Base-by-base conservation (phyloP, 73 alveolate genomes). In the Breviolum minutum region DNA sequence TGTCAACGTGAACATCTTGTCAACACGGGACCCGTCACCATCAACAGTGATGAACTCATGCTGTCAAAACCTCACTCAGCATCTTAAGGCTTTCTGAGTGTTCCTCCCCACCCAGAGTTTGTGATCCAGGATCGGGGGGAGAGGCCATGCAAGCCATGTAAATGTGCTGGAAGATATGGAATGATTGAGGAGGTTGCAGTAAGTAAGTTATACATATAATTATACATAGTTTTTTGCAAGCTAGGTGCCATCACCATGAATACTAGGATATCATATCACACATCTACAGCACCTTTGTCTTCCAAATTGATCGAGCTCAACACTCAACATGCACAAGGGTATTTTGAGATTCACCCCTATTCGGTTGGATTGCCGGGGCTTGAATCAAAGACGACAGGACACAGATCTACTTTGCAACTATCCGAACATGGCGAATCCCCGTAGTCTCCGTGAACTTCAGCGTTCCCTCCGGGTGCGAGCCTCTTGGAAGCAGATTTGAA, bases 401-500 rank as follows among this genome's bases (percentile, higher is more conserved):
- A 19, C 96, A n/a, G 86, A 89, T 62, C 62, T 63, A 16, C 61
- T 68, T 17, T 92, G 98, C 98, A 92, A 76, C 48, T 92, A 73
- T 64, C 98, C 98, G 10, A 74, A 92, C 98, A 40, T 92, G 80
- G 40, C 27, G 98, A 76, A 74, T 66, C 90, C 98, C 30, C 64
- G 90, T 8, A 71, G 87, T 63, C 62, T 92, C 27, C 0, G 24
- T 16, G 98, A 92, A 63, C 89, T 92, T 2, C 26, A 63, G 54
- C 29, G 24, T 9, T 85, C 94, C n/a, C 94, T 69, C 70, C 29
- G 77, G 95, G 19, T 63, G 17, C 77, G 95, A 5, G 81, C 30
- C 73, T 7, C 69, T 29, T 24, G 91, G 69, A 40, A 40, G 54
- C 54, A 40, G 54, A 40, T 22, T 82, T 10, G 87, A 63, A 11